phyloP scores from a whole-genome alignment of 768 basidiomycete species.

The Hypsizygus marmoreus region DNA sequence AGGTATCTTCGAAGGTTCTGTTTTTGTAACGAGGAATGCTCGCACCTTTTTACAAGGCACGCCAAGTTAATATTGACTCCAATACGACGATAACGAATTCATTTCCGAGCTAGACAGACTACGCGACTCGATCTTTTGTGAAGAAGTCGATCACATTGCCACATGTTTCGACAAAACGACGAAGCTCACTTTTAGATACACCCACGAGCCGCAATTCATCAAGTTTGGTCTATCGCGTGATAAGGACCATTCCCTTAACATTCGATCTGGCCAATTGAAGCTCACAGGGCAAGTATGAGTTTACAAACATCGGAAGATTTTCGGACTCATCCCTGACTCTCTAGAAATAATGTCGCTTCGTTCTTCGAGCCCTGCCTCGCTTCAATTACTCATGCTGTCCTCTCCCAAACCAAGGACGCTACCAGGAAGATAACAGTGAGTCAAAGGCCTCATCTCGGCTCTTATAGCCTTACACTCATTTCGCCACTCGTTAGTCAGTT shows the following conservation, averaged over 20 bases:
- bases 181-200: conserved; percentile 40
- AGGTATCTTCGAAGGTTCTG: conserved; percentile 52
- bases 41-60: conserved; percentile 34
- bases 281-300: conserved; percentile 30
- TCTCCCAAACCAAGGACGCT: conserved; percentile 10
- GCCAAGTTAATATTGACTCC: not conserved
- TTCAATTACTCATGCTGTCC: conserved; percentile 23
- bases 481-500: conserved; percentile 27
- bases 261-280: conserved; percentile 50
- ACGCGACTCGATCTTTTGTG: conserved; percentile 37
- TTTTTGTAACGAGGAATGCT: conserved; percentile 46
- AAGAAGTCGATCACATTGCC: conserved; percentile 42
- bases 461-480: not conserved
- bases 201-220: conserved; percentile 40
- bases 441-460: conserved; percentile 1
- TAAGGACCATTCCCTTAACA: conserved; percentile 36
- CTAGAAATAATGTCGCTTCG: conserved; percentile 21
- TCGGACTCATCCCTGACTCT: not conserved
- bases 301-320: not conserved
- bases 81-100: not conserved
- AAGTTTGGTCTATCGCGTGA: conserved; percentile 46
- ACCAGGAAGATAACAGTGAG: conserved; percentile 14
- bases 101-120: conserved; percentile 34
- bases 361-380: conserved; percentile 29
- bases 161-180: conserved; percentile 46